Conservation (phyloP, 2,329 filamentous ascomycete species). For the Aspergillus brasiliensis region DNA sequence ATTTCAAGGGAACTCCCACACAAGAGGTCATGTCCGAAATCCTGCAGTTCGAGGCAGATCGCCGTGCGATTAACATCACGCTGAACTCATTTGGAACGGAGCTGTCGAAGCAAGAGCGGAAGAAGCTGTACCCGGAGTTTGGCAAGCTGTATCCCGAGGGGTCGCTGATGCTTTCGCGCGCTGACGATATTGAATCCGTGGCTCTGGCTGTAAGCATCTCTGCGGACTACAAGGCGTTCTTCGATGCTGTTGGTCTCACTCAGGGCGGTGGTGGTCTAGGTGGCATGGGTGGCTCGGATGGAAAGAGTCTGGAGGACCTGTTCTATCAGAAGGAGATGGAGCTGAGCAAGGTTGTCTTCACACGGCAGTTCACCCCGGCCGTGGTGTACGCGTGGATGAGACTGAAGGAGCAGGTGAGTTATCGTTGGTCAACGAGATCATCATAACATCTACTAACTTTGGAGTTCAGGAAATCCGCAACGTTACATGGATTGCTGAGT, state of each 20-base stretch:
- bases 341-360: constrained; percentile 92
- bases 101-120: constrained; percentile 86
- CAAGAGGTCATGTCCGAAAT: constrained; percentile 95
- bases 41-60: constrained; percentile 93
- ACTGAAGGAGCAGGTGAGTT: constrained; percentile 86
- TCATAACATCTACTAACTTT: constrained; percentile 25
- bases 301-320: constrained; percentile 90
- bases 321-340: constrained; percentile 99
- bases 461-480: constrained; percentile 86
- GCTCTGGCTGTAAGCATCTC: constrained; percentile 91
- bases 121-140: constrained; percentile 93
- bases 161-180: constrained; percentile 88
- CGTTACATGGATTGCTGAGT: constrained; percentile 99
- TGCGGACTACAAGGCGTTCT: constrained; percentile 91
- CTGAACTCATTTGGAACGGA: constrained; percentile 98
- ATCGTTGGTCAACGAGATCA: not conserved
- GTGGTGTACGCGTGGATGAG: constrained; percentile 99
- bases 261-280: constrained; percentile 72
- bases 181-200: constrained; percentile 93
- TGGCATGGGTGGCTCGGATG: constrained; percentile 76
- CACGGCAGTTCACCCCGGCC: constrained; percentile 89
- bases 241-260: constrained; percentile 83
- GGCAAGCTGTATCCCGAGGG: constrained; percentile 92
- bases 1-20: constrained; percentile 85
- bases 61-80: constrained; percentile 97